Base-by-base conservation (phyloP, 768 basidiomycete genomes). In the Suillus hirtellus region DNA sequence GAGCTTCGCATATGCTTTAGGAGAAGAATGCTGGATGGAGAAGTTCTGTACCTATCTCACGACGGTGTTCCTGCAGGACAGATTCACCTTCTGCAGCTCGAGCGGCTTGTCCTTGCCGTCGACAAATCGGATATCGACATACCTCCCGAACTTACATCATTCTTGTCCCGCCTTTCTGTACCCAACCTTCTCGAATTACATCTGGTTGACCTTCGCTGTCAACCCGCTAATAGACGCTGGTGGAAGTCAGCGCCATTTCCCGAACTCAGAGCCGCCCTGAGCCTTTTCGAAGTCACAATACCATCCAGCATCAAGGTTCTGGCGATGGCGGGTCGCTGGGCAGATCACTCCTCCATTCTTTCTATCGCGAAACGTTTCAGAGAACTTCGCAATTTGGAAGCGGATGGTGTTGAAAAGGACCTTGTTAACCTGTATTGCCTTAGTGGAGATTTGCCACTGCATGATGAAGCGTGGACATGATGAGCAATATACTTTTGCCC, bases 61-160 rank as follows among this genome's bases (percentile, higher is more conserved):
- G 74, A 59, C 67, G 72, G 62, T 67, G 72, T 59, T 50, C 73
- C 86, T 27, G 62, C 71, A 27, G 56, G 55, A 17, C 12, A 58
- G 24, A 31, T 24, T 12, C 40, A 27, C 24, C 75, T 90, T n/a
- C 80, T 81, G 12, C 70, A 65, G 56, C 81, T 90, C 44, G 71
- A 72, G 44, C 73, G 73, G 35, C 76, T 90, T 34, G 80, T 81
- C 43, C 73, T 90, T 24, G 70, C 76, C 43, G 80, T 87, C 60
- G 81, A 84, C 67, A 80, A 81, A 31, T 75, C 73, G 35, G 86
- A 89, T 65, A 83, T 87, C 53, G 85, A 89, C 68, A 84, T 89
- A 50, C 87, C 88, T 44, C 81, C 81, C 56, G 89, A 89, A 68
- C 78, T 90, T 35, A 72, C 80, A 21, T 77, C 79, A 56, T 76